Evolutionary conservation across 225 moss, liverwort and hornwort genomes (phyloP), one percentile per base, ranked within the genome.

Genomic region (Rhytidiadelphus loreus): DNA sequence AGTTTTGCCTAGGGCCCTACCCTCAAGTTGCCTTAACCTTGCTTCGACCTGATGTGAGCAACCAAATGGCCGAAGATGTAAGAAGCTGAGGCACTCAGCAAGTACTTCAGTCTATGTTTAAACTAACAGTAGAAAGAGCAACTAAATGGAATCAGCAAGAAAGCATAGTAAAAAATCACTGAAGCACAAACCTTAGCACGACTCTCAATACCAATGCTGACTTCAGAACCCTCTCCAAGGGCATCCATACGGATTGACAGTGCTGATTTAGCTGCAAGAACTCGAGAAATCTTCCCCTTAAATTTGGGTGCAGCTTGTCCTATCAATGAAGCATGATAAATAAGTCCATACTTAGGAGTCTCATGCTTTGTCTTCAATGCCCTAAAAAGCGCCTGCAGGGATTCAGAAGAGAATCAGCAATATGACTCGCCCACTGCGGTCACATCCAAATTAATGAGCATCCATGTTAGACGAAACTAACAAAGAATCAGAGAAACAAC

Each of bases 311-410:
- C 95, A 33, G 96, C 96, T 89, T 97, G 96, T 17, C 95, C 96
- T 30, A 97, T 96, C 74, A 96, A 89, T 13, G 97, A 96, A 29
- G 95, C 95, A 87, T 96, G 95, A 90, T 97, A 97, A 76, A 97
- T 97, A 44, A 97, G 95, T 39, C 96, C 96, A 72, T 97, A 97
- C 90, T 97, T 96, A 16, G 96, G 97, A 33, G 97, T 96, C 62
- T 96, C 94, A 39, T 96, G 96, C 88, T 97, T 97, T 26, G 97
- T 96, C 93, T 97, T 97, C 88, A 97, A 89, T 64, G 96, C 97
- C 88, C 96, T 95, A 83, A 96, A 97, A 23, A 97, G 91, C 2
- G 96, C 97, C 92, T 94, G 92, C 77, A 84, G 19, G 64, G 11
- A 56, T 74, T 32, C 74, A 39, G 33, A 86, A 39, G 25, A 53